Percentiles rank a stretch among this genome's conserved stretches.
Conservation (phyloP, 2,329 filamentous ascomycete genomes). For the Talaromyces sp. region DNA sequence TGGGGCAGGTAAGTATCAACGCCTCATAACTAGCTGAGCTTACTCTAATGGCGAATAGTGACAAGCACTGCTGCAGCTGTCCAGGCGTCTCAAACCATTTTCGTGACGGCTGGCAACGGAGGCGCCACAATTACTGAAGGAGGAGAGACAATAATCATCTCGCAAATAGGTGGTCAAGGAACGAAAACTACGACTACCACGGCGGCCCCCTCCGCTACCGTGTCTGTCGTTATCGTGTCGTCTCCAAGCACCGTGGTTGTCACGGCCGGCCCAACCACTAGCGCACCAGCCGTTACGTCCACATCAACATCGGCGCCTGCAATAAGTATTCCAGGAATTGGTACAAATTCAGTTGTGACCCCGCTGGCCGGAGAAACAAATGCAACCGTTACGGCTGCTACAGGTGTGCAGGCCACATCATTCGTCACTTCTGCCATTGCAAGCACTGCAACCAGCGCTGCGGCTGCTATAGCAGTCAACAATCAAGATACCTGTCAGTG, state of each 20-base stretch:
- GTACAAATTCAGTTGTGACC: background rate
- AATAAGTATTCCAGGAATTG: background rate
- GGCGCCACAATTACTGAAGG: background rate
- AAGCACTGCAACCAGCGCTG: background rate
- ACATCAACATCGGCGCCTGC: background rate
- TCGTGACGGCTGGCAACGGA: background rate
- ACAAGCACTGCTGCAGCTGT: background rate
- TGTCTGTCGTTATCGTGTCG: conserved; percentile 10
- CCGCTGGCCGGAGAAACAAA: background rate
- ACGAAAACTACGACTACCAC: background rate
- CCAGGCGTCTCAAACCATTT: background rate
- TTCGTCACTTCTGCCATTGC: conserved; percentile 7
- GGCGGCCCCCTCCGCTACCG: background rate
- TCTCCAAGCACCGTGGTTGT: conserved; percentile 1
- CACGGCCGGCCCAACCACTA: background rate
- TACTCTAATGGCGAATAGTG: background rate
- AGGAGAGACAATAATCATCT: conserved; percentile 5
- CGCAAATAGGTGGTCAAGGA: conserved; percentile 2
- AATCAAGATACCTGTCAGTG: conserved; percentile 7
- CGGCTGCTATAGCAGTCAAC: background rate
- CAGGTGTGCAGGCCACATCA: background rate
- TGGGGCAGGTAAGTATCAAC: background rate
- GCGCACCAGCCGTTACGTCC: background rate
- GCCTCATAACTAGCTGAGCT: background rate
- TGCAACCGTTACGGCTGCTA: background rate